phyloP scores from a whole-genome alignment of 352 stramenopile species.

The Globisporangium lucens region DNA sequence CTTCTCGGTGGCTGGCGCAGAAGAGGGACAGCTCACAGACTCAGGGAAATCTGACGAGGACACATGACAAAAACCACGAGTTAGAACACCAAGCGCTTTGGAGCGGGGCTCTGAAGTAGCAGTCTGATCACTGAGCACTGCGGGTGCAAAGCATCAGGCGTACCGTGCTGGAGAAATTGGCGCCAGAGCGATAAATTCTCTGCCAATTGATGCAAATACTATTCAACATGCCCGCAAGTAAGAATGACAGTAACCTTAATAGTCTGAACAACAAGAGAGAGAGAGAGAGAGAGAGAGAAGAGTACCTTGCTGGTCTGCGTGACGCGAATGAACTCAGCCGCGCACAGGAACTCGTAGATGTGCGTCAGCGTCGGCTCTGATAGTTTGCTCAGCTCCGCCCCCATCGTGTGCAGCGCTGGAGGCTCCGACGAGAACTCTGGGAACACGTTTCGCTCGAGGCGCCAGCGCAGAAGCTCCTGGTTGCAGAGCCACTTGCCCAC shows the following conservation, averaged over 20 bases:
- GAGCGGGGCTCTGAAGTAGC: too few relatives aligned
- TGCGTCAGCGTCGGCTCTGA: slow-evolving; percentile 28
- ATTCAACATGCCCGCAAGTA: too few relatives aligned
- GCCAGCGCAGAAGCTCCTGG: slow-evolving; percentile 40
- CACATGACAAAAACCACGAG: background rate
- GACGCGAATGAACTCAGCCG: slow-evolving; percentile 31
- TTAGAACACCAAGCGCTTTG: too few relatives aligned
- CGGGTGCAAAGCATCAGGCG: background rate
- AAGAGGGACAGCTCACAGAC: background rate
- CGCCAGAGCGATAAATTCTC: slow-evolving; percentile 28
- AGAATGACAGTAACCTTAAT: background rate
- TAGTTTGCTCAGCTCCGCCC: slow-evolving; percentile 41
- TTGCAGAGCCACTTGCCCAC: slow-evolving; percentile 34
- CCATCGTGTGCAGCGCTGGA: slow-evolving; percentile 15
- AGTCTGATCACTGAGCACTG: too few relatives aligned
- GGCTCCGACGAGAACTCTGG: slow-evolving; percentile 21
- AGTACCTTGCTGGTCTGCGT: slow-evolving; percentile 37
- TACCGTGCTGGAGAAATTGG: slow-evolving; percentile 31
- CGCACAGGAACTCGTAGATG: slow-evolving; percentile 27
- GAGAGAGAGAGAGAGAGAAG: too few relatives aligned
- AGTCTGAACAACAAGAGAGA: background rate
- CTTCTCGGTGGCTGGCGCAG: background rate
- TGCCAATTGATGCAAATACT: slow-evolving; percentile 10
- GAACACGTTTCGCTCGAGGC: slow-evolving; percentile 45
- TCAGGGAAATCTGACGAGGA: background rate